Evolutionary conservation across 495 filamentous ascomycete species (phyloP), one percentile per base, ranked within the genome.

Genomic region (Tuber brumale): DNA sequence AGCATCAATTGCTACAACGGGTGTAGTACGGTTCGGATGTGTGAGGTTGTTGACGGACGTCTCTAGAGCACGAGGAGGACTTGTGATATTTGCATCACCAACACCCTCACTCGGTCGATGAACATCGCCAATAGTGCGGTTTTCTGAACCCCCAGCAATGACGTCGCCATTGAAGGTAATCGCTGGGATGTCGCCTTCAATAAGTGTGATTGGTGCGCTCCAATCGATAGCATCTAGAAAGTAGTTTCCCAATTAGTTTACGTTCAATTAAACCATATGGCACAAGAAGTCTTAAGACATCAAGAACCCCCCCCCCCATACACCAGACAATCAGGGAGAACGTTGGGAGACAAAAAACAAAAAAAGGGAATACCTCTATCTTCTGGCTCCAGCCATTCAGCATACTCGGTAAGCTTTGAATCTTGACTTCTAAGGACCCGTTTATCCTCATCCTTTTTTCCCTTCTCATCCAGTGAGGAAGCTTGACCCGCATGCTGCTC

Each of bases 361-460:
- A 5, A 31, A 66, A 21, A 48, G 3, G 6, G 31, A 4, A 66
- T 66, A 66, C 57, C 57, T 66, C 27, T 74, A 70, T 79, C 79
- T 76, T 80, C 77, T 18, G 57, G 57, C 27, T 66, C 57, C 69
- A 82, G 80, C 80, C 80, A 82, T 71, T 82, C 81, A 66, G 74
- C 81, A 71, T 75, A 74, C 48, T 80, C 77, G 42, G 77, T 80
- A 48, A 82, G 77, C 43, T 74, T 72, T 41, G 75, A 74, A 57
- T 77, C 80, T 69, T 82, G 80, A 66, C 80, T 82, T 69, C 81
- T 81, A 31, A 81, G 75, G 21, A 82, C 77, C 76, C 81, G 81
- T 41, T 82, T 82, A 42, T 79, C 81, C 37, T 74, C 76, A 19
- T 82, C 80, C 46, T 79, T 82, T 51, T 79, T 82, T 18, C 74